phyloP scores from a whole-genome alignment of 768 basidiomycete species.

The Hericium erinaceus region DNA sequence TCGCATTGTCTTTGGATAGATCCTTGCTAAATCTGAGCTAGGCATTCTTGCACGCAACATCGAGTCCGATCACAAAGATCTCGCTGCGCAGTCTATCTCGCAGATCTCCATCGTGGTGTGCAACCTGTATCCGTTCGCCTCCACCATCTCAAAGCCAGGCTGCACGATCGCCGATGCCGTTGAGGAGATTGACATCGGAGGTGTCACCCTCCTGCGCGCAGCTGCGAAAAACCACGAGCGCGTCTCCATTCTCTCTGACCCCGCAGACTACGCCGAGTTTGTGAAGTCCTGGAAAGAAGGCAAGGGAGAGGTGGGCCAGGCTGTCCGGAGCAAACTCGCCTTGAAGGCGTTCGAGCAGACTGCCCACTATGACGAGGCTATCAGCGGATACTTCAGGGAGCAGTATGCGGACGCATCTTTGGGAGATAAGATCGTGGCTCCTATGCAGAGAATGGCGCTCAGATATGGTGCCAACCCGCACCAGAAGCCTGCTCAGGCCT shows the following conservation, averaged over 20 bases:
- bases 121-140: slow-evolving; percentile 96
- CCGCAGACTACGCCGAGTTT: slow-evolving; percentile 79
- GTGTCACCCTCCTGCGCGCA: slow-evolving; percentile 93
- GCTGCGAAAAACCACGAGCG: slow-evolving; percentile 98
- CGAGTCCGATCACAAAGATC: slow-evolving; percentile 82
- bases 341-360: slow-evolving; percentile 98
- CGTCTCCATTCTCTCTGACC: slow-evolving; percentile 83
- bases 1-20: not conserved
- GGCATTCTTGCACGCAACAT: slow-evolving; percentile 93
- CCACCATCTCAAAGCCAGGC: slow-evolving; percentile 78
- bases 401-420: slow-evolving; percentile 85
- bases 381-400: slow-evolving; percentile 92
- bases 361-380: slow-evolving; percentile 89
- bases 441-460: slow-evolving; percentile 76
- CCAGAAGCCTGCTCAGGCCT: slow-evolving; percentile 97
- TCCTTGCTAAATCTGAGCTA: slow-evolving; percentile 19
- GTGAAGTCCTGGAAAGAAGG: slow-evolving; percentile 67
- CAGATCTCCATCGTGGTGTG: slow-evolving; percentile 97
- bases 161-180: slow-evolving; percentile 90
- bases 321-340: slow-evolving; percentile 69
- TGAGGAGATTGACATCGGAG: slow-evolving; percentile 98
- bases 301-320: slow-evolving; percentile 65
- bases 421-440: slow-evolving; percentile 50
- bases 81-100: slow-evolving; percentile 74
- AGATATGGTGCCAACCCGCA: slow-evolving; percentile 98